phyloP scores from a whole-genome alignment of 1,284 basidiomycete genomes.

The Puccinia hordei region DNA sequence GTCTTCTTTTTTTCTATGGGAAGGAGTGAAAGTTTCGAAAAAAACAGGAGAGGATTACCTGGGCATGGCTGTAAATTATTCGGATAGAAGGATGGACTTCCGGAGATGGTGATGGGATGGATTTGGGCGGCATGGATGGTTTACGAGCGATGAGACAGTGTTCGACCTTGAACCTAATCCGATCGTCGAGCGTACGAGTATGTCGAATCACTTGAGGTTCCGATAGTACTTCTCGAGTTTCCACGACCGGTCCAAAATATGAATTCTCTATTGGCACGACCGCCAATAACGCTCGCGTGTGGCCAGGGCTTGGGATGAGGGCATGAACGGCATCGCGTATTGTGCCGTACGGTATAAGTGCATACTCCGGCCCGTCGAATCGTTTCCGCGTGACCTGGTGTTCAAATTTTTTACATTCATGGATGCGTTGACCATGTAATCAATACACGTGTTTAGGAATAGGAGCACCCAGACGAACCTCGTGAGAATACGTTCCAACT shows the following conservation, averaged over 20 bases:
- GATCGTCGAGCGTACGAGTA: constrained; percentile 18
- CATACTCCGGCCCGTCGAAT: constrained; percentile 1
- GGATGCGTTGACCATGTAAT: not conserved
- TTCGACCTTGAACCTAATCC: constrained; percentile 20
- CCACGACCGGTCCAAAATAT: constrained; percentile 29
- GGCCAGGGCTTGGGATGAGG: not conserved
- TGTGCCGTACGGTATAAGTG: constrained; percentile 13
- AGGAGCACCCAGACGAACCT: constrained; percentile 14
- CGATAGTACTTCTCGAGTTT: constrained; percentile 26
- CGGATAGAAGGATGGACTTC: not conserved
- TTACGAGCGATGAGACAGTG: constrained; percentile 32
- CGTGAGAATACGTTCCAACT: constrained; percentile 40
- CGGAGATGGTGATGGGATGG: not conserved
- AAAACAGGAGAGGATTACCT: constrained; percentile 18
- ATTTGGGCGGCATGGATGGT: not conserved
- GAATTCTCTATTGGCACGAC: constrained; percentile 41
- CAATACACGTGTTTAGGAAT: not conserved
- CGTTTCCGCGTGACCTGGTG: constrained; percentile 5
- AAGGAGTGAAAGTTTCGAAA: not conserved
- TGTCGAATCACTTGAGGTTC: constrained; percentile 22
- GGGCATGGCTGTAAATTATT: constrained; percentile 11
- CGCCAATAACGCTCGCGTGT: not conserved
- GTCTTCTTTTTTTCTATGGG: not conserved
- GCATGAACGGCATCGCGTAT: constrained; percentile 28
- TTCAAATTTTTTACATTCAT: not conserved